Conservation (phyloP, 371 early-diverging fungal genomes). For the Apophysomyces trapeziformis region DNA sequence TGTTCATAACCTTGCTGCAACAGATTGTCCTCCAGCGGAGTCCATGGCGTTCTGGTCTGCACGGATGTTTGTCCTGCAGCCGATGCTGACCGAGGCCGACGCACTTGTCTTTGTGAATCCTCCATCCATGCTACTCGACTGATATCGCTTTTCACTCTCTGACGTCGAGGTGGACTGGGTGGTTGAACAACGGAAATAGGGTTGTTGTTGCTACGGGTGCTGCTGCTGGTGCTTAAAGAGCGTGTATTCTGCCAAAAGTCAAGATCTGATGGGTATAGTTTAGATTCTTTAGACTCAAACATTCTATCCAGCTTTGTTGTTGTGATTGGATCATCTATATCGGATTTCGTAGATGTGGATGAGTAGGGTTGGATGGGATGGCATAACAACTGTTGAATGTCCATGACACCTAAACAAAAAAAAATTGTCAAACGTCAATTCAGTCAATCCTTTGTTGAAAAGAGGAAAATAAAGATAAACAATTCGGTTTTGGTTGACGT, state of each 20-base stretch:
- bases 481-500: background rate
- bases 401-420: constrained; percentile 29
- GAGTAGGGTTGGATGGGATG: constrained; percentile 22
- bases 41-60: constrained; percentile 34
- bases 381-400: constrained; percentile 35
- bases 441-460: background rate
- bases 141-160: constrained; percentile 13
- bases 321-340: constrained; percentile 9
- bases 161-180: background rate
- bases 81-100: constrained; percentile 10
- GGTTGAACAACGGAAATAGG: background rate
- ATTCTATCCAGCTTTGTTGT: background rate
- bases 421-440: background rate
- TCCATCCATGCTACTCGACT: constrained; percentile 14
- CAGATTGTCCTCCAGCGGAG: constrained; percentile 36
- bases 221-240: constrained; percentile 15
- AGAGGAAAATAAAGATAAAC: background rate
- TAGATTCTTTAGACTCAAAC: background rate
- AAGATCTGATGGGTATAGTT: background rate
- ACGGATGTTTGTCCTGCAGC: constrained; percentile 8
- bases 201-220: constrained; percentile 1
- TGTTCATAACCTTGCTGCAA: constrained; percentile 41
- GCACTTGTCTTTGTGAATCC: constrained; percentile 10
- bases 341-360: background rate
- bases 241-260: constrained; percentile 14